Evolutionary conservation across 2,329 filamentous ascomycete genomes (phyloP).

Genomic region (Pseudogymnoascus sp.): DNA sequence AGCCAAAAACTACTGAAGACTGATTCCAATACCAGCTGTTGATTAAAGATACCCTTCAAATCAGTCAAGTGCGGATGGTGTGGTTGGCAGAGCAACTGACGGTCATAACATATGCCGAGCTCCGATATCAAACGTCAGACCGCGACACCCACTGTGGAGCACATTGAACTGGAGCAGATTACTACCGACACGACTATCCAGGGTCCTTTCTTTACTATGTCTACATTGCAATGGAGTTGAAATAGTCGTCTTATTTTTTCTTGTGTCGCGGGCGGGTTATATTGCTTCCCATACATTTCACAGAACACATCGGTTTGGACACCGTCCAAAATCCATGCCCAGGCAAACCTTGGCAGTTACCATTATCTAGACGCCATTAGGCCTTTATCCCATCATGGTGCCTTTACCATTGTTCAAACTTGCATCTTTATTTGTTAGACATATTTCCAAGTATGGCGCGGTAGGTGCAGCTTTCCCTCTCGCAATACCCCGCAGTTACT

Average conservation of each 20-base stretch:
- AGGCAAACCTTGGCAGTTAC: constrained; percentile 3
- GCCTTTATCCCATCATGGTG: constrained; percentile 42
- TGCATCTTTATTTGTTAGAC: constrained; percentile 55
- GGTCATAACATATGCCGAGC: constrained; percentile 7
- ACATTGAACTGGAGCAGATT: neutral
- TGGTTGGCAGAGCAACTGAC: constrained; percentile 10
- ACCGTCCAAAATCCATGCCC: neutral
- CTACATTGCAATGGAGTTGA: constrained; percentile 5
- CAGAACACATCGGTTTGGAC: neutral
- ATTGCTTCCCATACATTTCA: neutral
- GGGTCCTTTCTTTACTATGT: neutral
- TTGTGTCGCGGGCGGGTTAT: constrained; percentile 2
- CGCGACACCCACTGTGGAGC: neutral
- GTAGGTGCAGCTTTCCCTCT: constrained; percentile 38
- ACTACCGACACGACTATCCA: neutral
- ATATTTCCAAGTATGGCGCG: constrained; percentile 63
- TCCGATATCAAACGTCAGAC: constrained; percentile 8
- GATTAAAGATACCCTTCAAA: neutral
- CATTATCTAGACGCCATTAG: neutral
- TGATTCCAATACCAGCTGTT: constrained; percentile 7
- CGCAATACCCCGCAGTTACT: neutral
- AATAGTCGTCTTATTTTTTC: neutral
- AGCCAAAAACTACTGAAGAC: neutral
- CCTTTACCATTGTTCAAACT: constrained; percentile 62
- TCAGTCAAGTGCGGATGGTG: neutral